These are phyloP conservation scores for Pythium phragmiticola DNA, from an alignment of 352 stramenopile genomes.

Conservation along the genomic window DNA sequence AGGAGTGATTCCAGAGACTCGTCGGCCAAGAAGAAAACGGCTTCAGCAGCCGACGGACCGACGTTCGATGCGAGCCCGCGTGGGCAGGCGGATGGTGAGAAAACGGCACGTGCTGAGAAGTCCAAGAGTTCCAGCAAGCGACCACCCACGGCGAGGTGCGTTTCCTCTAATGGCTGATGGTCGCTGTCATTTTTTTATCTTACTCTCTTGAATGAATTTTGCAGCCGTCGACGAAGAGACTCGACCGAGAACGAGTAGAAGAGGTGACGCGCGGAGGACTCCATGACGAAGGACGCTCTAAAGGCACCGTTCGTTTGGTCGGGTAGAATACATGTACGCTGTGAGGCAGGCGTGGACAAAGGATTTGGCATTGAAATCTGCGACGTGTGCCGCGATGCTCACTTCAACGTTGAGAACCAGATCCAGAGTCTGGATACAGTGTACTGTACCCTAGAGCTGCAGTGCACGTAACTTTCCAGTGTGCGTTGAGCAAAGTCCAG, in stretches of 20 bases:
- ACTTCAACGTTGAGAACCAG: not conserved
- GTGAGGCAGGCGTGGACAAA: no score
- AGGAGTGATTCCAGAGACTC: conserved; percentile 1
- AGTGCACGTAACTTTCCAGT: no score
- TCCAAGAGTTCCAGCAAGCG: conserved; percentile 55
- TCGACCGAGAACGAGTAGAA: conserved; percentile 9
- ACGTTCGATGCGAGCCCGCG: conserved; percentile 14
- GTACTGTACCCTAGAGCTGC: no score
- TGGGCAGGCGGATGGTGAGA: not conserved
- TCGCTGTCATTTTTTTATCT: not conserved
- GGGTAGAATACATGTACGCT: not conserved
- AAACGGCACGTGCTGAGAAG: conserved; percentile 7
- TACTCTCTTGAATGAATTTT: not conserved
- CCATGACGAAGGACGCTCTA: no score
- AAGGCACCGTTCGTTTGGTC: no score
- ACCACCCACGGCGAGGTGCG: conserved; percentile 57
- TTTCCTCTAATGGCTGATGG: not conserved
- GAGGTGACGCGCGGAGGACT: not conserved
- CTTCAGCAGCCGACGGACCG: conserved; percentile 7
- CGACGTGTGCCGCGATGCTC: conserved; percentile 1
- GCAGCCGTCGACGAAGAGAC: conserved; percentile 23
- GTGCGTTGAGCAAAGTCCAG: no score
- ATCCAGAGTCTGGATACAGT: not conserved
- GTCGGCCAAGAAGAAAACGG: conserved; percentile 17
- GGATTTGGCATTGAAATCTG: not conserved